Evolutionary conservation across 257 asterid species (phyloP), one percentile per base, ranked within the genome.

Genomic region (Paraleonurus japonicus): DNA sequence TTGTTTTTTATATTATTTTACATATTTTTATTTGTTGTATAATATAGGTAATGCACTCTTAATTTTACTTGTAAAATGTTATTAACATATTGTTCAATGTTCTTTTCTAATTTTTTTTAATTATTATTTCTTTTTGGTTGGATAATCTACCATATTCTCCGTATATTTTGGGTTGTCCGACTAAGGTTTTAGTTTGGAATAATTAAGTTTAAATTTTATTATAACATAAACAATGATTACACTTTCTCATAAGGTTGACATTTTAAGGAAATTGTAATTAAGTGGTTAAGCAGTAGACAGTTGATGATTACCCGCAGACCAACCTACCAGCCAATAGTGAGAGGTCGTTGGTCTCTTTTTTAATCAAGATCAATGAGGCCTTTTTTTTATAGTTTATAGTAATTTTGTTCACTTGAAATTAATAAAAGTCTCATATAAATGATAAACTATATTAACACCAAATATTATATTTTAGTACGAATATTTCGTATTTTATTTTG

Each of bases 281-380:
- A 61, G 74, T 67, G 76, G 72, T 67, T 67, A 61, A 68, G 76
- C 78, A 62, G 61, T 78, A 51, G 72, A 61, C 28, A 63, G 70
- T 63, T 62, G 81, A 59, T 76, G 71, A 76, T 70, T 75, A 64
- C 74, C 76, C 69, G 48, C 59, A 72, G 76, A 65, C 80, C 71
- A 65, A 71, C 77, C 67, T 61, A 74, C 82, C 77, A 50, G 59
- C 59, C 35, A 55, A 45, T 26, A 64, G 57, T 60, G 51, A 65
- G 50, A 60, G 63, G 78, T 67, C 16, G 78, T 69, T 77, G 67
- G 41, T 19, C 73, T 62, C 72, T 28, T 5, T 55, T 27, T 53
- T 61, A 54, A 65, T 61, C 39, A 74, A 24, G 20, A 64, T 9
- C 28, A 74, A 1, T 39, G 23, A 16, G 35, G 0, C 54, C 12